Conservation (phyloP, 148 eudicot species). For the Chenopodium berlandieri region DNA sequence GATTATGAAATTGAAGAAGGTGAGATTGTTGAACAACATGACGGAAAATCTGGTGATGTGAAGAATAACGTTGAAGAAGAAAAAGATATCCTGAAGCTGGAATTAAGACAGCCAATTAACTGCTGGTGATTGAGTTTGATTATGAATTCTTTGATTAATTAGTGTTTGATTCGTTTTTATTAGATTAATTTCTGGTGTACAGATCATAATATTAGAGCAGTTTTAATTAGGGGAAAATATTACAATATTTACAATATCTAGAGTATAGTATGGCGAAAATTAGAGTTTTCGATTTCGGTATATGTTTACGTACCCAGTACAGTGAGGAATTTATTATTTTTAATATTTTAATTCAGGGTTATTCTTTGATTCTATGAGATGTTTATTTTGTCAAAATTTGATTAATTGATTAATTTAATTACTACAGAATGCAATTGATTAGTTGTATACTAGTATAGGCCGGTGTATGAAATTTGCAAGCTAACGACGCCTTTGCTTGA, state of each 20-base stretch:
- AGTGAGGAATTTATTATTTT: not conserved
- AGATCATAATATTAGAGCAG: not conserved
- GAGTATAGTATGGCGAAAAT: not conserved
- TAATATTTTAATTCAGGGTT: not conserved
- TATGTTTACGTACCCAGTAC: not conserved
- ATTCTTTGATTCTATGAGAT: not conserved
- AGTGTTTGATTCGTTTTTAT: not conserved
- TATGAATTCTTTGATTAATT: not conserved
- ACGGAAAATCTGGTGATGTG: too few relatives aligned
- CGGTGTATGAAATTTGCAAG: not conserved
- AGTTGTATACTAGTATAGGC: too few relatives aligned
- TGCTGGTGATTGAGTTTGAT: not conserved
- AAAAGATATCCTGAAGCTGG: conserved; percentile 31
- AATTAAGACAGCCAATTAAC: conserved; percentile 19
- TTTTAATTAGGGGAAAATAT: not conserved
- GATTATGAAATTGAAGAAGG: conserved; percentile 20
- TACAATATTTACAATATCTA: too few relatives aligned
- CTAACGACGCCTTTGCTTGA: too few relatives aligned
- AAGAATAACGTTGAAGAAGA: not conserved
- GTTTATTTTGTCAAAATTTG: not conserved
- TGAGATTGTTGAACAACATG: conserved; percentile 16
- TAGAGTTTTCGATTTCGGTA: too few relatives aligned
- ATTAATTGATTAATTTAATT: too few relatives aligned
- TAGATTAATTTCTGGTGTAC: not conserved
- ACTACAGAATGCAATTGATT: too few relatives aligned